Conservation (phyloP, 805 yeast genomes). For the Candida chauliodis region DNA sequence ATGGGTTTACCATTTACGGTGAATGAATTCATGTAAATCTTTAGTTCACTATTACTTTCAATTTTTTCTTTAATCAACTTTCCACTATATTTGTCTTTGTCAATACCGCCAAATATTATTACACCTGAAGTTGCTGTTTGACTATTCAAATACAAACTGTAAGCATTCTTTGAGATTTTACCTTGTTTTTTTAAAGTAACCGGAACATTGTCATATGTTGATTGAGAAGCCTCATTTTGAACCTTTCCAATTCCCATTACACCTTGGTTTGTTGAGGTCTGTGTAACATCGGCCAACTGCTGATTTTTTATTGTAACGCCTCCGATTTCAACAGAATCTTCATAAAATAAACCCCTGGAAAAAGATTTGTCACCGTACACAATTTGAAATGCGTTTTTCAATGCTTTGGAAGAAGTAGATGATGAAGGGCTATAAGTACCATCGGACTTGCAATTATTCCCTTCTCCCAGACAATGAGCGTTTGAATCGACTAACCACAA, state of each 20-base stretch:
- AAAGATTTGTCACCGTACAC: constrained; percentile 10
- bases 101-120: constrained; percentile 33
- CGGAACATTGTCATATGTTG: constrained; percentile 30
- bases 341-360: constrained; percentile 15
- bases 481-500: constrained; percentile 25
- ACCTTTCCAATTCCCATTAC: constrained; percentile 70
- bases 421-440: constrained; percentile 15
- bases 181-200: constrained; percentile 29
- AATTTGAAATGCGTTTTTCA: constrained; percentile 10
- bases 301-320: constrained; percentile 12
- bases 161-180: constrained; percentile 29
- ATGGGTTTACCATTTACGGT: constrained; percentile 14
- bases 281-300: constrained; percentile 19
- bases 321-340: constrained; percentile 14
- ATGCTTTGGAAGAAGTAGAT: constrained; percentile 7
- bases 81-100: constrained; percentile 24
- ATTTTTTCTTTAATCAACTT: constrained; percentile 11
- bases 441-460: constrained; percentile 6
- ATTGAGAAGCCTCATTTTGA: constrained; percentile 12
- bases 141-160: constrained; percentile 33
- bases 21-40: constrained; percentile 44
- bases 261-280: constrained; percentile 59
- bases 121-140: constrained; percentile 19
- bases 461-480: constrained; percentile 18
- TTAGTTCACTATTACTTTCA: constrained; percentile 17